Evolutionary conservation across 768 basidiomycete genomes (phyloP).

Genomic region (Tubosaeta brunneosetosa): DNA sequence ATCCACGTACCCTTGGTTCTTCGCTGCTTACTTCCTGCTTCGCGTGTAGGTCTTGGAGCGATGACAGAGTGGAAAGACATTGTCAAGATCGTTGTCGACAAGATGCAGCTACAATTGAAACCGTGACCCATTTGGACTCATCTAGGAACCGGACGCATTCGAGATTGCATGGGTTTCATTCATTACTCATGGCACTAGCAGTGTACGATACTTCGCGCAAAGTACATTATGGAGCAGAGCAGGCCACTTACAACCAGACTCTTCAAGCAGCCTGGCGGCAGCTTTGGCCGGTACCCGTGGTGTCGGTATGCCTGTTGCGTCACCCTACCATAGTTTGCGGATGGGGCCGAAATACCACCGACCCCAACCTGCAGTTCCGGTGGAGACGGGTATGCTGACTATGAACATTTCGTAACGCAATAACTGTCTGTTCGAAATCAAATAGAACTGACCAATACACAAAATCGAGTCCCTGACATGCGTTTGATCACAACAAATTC

Average conservation of each 20-base stretch:
- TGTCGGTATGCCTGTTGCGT: too few species aligned
- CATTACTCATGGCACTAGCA: background rate
- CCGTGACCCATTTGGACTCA: background rate
- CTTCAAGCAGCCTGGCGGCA: conserved; percentile 20
- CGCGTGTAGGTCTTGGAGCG: conserved; percentile 71
- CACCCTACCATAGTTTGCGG: too few species aligned
- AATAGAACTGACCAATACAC: too few species aligned
- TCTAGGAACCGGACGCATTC: background rate
- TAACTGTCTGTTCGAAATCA: too few species aligned
- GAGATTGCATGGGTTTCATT: background rate
- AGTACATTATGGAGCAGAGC: background rate
- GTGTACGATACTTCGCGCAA: background rate
- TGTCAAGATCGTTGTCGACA: conserved; percentile 62
- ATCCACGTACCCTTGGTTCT: background rate
- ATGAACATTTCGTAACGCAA: too few species aligned
- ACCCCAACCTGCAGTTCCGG: too few species aligned
- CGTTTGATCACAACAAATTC: too few species aligned
- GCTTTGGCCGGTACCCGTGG: too few species aligned
- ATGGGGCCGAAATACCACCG: too few species aligned
- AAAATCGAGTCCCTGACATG: too few species aligned
- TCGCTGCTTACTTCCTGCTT: background rate
- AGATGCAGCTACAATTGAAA: conserved; percentile 33
- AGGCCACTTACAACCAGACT: background rate
- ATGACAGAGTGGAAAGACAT: conserved; percentile 98
- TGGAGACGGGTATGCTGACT: too few species aligned